These are phyloP conservation scores for Selaginella tamariscina DNA, from an alignment of 75 land plant genomes.

Conservation along the genomic window DNA sequence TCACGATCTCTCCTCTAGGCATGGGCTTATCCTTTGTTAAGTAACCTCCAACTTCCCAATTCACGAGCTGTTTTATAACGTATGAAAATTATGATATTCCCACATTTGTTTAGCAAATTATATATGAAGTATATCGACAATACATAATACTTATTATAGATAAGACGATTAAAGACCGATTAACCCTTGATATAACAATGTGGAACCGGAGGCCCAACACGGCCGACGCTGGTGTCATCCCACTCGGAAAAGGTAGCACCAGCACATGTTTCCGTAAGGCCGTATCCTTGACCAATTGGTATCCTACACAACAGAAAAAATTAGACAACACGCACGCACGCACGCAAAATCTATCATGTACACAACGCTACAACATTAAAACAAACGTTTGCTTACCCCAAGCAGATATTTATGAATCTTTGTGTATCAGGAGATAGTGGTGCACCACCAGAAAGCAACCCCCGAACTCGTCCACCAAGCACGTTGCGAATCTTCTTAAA, in stretches of 20 bases:
- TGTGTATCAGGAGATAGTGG: slow-evolving; percentile 85
- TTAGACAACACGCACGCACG: neutral
- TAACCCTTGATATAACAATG: slow-evolving; percentile 66
- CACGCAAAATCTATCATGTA: neutral
- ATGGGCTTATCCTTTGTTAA: slow-evolving; percentile 51
- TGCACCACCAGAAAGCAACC: slow-evolving; percentile 82
- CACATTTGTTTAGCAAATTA: too few species aligned
- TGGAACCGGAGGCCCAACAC: slow-evolving; percentile 92
- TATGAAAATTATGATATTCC: too few species aligned
- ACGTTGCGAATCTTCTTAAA: slow-evolving; percentile 48
- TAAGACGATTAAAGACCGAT: neutral
- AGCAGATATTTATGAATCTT: slow-evolving; percentile 83
- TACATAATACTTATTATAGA: too few species aligned
- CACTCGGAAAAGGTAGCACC: slow-evolving; percentile 71
- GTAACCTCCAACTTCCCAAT: slow-evolving; percentile 84
- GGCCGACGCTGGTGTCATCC: slow-evolving; percentile 72
- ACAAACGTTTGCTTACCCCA: slow-evolving; percentile 38
- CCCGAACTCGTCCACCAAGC: slow-evolving; percentile 67
- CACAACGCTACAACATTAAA: neutral
- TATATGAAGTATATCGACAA: too few species aligned
- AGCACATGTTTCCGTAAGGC: slow-evolving; percentile 93
- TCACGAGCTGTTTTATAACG: slow-evolving; percentile 36
- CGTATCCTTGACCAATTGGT: slow-evolving; percentile 83
- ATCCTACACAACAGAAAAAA: slow-evolving; percentile 33
- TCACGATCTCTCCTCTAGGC: slow-evolving; percentile 85